These are phyloP conservation scores for Angomonas ambiguus DNA, from an alignment of 208 protist species.

Conservation along the genomic window DNA sequence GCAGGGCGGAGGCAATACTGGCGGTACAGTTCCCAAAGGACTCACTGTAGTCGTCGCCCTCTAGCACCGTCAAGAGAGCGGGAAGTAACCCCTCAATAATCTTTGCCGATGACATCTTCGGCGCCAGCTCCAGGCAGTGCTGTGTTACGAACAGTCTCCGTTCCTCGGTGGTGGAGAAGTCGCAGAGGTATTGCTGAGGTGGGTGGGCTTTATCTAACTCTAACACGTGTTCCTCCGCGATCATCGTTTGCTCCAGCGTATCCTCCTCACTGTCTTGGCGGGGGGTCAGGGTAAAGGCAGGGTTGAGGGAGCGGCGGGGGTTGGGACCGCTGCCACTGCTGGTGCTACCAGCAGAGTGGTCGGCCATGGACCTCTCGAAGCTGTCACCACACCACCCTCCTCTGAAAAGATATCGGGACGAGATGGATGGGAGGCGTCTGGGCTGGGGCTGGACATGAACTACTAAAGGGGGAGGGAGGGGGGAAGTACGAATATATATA, in stretches of 20 bases:
- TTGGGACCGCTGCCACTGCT: constrained; percentile 20
- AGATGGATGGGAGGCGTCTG: no score
- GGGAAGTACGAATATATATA: background rate
- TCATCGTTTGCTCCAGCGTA: constrained; percentile 21
- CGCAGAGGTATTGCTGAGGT: constrained; percentile 25
- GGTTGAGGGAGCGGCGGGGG: constrained; percentile 46
- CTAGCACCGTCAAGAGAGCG: constrained; percentile 49
- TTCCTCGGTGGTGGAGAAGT: constrained; percentile 42
- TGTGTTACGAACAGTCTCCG: constrained; percentile 49
- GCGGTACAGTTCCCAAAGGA: constrained; percentile 57
- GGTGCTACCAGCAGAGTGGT: constrained; percentile 11
- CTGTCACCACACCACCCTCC: background rate
- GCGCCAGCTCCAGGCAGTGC: constrained; percentile 28
- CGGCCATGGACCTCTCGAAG: background rate
- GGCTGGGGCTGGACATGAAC: background rate
- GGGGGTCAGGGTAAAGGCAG: constrained; percentile 60
- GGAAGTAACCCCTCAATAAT: constrained; percentile 63
- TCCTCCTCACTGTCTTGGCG: constrained; percentile 40
- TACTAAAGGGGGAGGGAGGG: background rate
- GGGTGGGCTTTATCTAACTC: constrained; percentile 33
- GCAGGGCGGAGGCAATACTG: constrained; percentile 42
- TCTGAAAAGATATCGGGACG: no score
- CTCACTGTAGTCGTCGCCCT: constrained; percentile 51
- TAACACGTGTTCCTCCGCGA: constrained; percentile 30
- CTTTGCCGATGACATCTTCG: constrained; percentile 38